Conservation (phyloP, 345 rosid species). For the Sapria himalayana region DNA sequence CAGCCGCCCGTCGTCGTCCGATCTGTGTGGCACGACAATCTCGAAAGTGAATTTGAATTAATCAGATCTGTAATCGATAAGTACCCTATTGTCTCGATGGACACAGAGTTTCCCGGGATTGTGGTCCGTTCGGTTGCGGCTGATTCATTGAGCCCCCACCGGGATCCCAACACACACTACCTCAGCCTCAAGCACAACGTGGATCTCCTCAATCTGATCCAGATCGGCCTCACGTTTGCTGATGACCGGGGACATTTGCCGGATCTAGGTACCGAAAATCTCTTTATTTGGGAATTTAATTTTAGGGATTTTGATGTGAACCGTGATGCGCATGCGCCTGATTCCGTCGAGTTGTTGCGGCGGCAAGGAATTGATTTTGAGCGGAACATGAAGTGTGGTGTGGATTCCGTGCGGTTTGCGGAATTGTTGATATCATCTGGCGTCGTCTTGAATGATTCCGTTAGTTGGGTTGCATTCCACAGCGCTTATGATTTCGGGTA, state of each 20-base stretch:
- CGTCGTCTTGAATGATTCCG: conserved; percentile 41
- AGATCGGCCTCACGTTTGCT: conserved; percentile 61
- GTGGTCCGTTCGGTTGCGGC: conserved; percentile 16
- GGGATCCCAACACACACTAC: conserved; percentile 41
- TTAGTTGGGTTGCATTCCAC: conserved; percentile 90
- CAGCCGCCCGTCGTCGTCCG: conserved; percentile 23
- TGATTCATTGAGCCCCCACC: conserved; percentile 9
- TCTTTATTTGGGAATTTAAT: conserved; percentile 74
- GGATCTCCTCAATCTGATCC: conserved; percentile 58
- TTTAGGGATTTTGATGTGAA: conserved; percentile 48
- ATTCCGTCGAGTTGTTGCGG: conserved; percentile 56
- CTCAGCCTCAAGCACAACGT: conserved; percentile 52
- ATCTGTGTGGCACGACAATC: conserved; percentile 57
- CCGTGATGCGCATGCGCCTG: conserved; percentile 55
- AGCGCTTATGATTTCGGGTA: conserved; percentile 92
- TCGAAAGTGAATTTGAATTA: conserved; percentile 41
- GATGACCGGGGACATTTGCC: conserved; percentile 38
- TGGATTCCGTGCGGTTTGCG: conserved; percentile 41
- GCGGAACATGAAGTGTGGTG: conserved; percentile 28
- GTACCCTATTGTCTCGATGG: conserved; percentile 64
- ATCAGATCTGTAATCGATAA: conserved; percentile 33
- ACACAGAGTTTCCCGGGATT: conserved; percentile 77
- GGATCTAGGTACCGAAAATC: conserved; percentile 18
- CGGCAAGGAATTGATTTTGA: conserved; percentile 69
- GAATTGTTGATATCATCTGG: conserved; percentile 82